Conservation (phyloP, 768 basidiomycete genomes). For the Pisolithus orientalis region DNA sequence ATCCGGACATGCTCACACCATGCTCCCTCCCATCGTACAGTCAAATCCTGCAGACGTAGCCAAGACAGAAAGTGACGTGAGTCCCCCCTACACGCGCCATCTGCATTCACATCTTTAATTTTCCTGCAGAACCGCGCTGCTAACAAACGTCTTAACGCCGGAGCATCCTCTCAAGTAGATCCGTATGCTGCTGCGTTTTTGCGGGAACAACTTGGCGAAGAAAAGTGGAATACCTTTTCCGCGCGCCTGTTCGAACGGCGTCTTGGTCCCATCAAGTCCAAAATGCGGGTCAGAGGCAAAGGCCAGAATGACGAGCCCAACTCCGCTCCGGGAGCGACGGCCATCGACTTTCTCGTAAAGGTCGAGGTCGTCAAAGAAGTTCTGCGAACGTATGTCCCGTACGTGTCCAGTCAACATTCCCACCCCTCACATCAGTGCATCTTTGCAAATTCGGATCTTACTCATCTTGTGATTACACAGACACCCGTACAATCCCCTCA, state of each 20-base stretch:
- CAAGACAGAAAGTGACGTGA: conserved; percentile 20
- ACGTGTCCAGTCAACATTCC: conserved; percentile 18
- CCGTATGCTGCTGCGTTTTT: conserved; percentile 41
- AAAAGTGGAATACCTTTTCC: conserved; percentile 41
- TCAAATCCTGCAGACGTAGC: conserved; percentile 26
- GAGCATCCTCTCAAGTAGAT: conserved; percentile 28
- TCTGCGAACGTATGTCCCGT: conserved; percentile 43
- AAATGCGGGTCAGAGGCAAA: conserved; percentile 28
- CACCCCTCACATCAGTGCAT: conserved; percentile 3
- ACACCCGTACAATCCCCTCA: conserved; percentile 49
- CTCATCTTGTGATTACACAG: conserved; percentile 28
- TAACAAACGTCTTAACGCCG: conserved; percentile 18
- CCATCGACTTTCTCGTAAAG: conserved; percentile 47
- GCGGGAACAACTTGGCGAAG: conserved; percentile 37
- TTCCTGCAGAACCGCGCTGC: conserved; percentile 20
- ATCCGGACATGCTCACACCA: conserved; percentile 21
- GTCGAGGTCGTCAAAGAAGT: conserved; percentile 48
- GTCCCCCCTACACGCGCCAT: background rate
- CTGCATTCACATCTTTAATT: conserved; percentile 8
- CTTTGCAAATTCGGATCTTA: conserved; percentile 6
- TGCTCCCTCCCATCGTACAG: conserved; percentile 29
- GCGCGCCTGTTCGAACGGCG: conserved; percentile 43
- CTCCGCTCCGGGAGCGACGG: conserved; percentile 33
- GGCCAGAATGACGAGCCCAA: conserved; percentile 20
- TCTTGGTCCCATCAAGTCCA: conserved; percentile 33